Percentiles rank a stretch among this genome's conserved stretches.
These are phyloP conservation scores for Gillenia trifoliata DNA, from an alignment of 306 rosid species.

Conservation along the genomic window DNA sequence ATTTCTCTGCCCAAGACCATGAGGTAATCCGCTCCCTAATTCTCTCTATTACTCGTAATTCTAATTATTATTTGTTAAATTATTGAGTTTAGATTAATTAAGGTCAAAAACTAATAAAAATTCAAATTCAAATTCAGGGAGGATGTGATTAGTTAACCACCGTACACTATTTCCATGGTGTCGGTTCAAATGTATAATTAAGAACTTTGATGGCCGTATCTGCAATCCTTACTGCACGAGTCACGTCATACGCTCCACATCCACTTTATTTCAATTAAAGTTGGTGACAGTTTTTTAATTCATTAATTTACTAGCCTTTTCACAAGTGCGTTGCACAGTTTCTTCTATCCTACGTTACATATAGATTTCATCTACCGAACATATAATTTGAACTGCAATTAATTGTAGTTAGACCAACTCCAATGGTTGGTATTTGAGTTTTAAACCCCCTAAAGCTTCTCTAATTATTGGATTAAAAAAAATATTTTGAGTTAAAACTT, in stretches of 20 bases:
- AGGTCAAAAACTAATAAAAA: background rate
- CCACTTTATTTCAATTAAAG: background rate
- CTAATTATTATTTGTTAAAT: background rate
- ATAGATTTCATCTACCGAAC: too few species aligned
- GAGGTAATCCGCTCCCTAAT: slow-evolving; percentile 38
- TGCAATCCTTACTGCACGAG: background rate
- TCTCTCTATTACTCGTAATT: background rate
- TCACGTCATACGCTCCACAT: background rate
- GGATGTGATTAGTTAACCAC: background rate
- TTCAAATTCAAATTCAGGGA: background rate
- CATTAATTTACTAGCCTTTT: background rate
- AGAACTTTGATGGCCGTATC: background rate
- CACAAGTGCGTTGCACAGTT: too few species aligned
- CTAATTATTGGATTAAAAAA: too few species aligned
- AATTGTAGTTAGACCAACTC: too few species aligned
- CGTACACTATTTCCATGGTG: slow-evolving; percentile 2
- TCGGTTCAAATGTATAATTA: background rate
- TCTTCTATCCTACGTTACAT: too few species aligned
- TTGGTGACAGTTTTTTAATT: background rate
- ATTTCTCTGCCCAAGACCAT: slow-evolving; percentile 39
- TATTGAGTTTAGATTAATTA: background rate
- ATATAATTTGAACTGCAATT: too few species aligned
- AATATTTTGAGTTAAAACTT: too few species aligned
- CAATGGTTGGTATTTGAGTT: too few species aligned
- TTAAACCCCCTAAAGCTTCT: too few species aligned